phyloP scores from a whole-genome alignment of 441 rosid species.

The Lagerstroemia fauriei region DNA sequence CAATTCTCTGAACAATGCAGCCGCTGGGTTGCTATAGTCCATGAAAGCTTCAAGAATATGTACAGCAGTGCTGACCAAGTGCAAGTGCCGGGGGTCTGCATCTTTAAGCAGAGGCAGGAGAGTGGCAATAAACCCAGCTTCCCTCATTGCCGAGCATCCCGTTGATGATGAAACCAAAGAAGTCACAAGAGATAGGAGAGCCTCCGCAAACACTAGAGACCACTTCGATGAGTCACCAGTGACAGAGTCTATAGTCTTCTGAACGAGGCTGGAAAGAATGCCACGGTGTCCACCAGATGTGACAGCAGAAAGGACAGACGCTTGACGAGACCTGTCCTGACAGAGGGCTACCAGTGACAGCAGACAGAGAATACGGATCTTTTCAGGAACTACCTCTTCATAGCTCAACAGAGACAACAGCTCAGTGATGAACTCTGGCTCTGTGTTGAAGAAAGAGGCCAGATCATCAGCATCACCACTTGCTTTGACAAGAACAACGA shows the following conservation, averaged over 20 bases:
- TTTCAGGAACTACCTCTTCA: constrained; percentile 86
- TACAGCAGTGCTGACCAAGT: constrained; percentile 85
- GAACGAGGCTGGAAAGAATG: constrained; percentile 85
- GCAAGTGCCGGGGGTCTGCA: constrained; percentile 87
- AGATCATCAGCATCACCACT: constrained; percentile 73
- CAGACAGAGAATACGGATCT: constrained; percentile 71
- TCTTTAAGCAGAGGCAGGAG: constrained; percentile 93
- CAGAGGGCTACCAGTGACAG: constrained; percentile 85
- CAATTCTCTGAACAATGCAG: constrained; percentile 86
- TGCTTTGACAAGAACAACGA: constrained; percentile 90
- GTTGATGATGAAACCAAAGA: constrained; percentile 89
- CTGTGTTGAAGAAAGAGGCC: constrained; percentile 79
- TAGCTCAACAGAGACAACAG: constrained; percentile 73
- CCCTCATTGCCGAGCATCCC: constrained; percentile 94
- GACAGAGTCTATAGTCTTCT: constrained; percentile 86
- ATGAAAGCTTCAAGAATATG: constrained; percentile 87
- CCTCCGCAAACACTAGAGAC: constrained; percentile 93
- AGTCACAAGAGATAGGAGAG: constrained; percentile 83
- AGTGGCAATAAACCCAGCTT: constrained; percentile 91
- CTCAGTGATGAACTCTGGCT: constrained; percentile 94
- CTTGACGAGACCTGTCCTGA: constrained; percentile 89
- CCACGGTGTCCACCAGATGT: constrained; percentile 94
- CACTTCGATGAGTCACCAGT: constrained; percentile 62
- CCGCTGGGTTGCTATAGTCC: constrained; percentile 96
- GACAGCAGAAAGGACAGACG: constrained; percentile 77